phyloP scores from a whole-genome alignment of 1,284 basidiomycete species.

The Apiotrichum porosum region DNA sequence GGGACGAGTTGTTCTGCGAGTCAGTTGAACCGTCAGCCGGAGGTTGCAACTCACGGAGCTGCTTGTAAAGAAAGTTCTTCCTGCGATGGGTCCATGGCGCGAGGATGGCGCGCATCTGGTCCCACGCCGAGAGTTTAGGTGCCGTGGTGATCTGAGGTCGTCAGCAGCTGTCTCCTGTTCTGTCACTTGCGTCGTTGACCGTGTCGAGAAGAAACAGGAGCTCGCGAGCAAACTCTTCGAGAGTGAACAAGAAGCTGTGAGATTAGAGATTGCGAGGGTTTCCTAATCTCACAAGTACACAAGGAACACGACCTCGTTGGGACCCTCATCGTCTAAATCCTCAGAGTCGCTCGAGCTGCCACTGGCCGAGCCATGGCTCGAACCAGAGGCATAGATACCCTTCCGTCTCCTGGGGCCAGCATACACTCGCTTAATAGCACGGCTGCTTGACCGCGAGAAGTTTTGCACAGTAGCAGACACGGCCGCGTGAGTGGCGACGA shows the following conservation, averaged over 20 bases:
- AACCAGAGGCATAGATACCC: slow-evolving; percentile 22
- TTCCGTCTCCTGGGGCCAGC: slow-evolving; percentile 47
- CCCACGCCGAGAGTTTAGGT: slow-evolving; percentile 23
- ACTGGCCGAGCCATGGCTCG: background rate
- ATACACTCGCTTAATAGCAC: slow-evolving; percentile 72
- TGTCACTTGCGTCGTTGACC: slow-evolving; percentile 56
- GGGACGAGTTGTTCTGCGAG: slow-evolving; percentile 60
- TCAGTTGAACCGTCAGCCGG: background rate
- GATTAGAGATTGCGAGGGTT: slow-evolving; percentile 38
- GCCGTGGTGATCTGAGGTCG: slow-evolving; percentile 31
- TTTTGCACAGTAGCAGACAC: slow-evolving; percentile 65
- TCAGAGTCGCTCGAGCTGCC: slow-evolving; percentile 13
- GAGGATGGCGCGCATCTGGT: slow-evolving; percentile 29
- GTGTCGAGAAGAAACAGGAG: slow-evolving; percentile 73
- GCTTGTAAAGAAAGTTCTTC: slow-evolving; percentile 33
- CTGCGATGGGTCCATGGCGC: slow-evolving; percentile 8
- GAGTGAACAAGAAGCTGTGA: slow-evolving; percentile 81
- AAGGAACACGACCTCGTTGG: slow-evolving; percentile 63
- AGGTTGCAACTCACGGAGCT: slow-evolving; percentile 37
- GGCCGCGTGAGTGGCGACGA: slow-evolving; percentile 59
- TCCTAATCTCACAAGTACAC: slow-evolving; percentile 75
- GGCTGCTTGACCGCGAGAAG: slow-evolving; percentile 63
- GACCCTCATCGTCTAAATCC: slow-evolving; percentile 22
- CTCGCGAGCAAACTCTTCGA: slow-evolving; percentile 85
- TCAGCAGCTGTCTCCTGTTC: background rate